A percentile compares a stretch with the other conserved stretches of the same genome.
Conservation (phyloP, 192 early-diverging fungal genomes). For the Mortierella claussenii region DNA sequence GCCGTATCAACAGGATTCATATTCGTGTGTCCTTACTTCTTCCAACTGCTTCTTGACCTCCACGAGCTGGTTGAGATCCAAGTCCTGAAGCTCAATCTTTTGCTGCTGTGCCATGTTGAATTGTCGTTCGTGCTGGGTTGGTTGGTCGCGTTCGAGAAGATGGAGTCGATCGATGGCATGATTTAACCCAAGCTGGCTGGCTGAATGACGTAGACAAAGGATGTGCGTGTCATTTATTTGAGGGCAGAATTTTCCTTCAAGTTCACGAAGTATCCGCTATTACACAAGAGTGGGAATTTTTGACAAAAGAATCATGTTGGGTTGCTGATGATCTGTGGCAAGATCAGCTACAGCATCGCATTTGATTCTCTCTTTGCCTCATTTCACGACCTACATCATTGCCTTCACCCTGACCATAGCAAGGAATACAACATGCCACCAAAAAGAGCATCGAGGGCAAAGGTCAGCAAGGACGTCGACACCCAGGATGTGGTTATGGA, state of each 20-base stretch:
- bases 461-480: conserved; percentile 15
- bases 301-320: too few relatives aligned
- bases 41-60: conserved; percentile 87
- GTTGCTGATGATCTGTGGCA: too few relatives aligned
- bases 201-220: too few relatives aligned
- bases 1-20: neutral
- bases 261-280: too few relatives aligned
- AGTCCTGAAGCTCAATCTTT: conserved; percentile 82
- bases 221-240: too few relatives aligned
- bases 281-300: too few relatives aligned
- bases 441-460: conserved; percentile 46
- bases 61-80: conserved; percentile 86
- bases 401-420: too few relatives aligned
- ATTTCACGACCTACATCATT: too few relatives aligned
- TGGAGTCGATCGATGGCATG: neutral
- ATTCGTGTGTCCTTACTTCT: conserved; percentile 64
- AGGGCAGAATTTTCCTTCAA: too few relatives aligned
- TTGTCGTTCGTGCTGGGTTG: neutral
- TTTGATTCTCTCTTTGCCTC: too few relatives aligned
- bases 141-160: neutral
- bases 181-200: too few relatives aligned
- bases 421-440: conserved; percentile 39
- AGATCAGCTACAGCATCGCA: too few relatives aligned
- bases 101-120: conserved; percentile 30
- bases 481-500: conserved; percentile 39